Evolutionary conservation across 768 basidiomycete species (phyloP), one percentile per base, ranked within the genome.

Genomic region (Tephrocybe sp.): DNA sequence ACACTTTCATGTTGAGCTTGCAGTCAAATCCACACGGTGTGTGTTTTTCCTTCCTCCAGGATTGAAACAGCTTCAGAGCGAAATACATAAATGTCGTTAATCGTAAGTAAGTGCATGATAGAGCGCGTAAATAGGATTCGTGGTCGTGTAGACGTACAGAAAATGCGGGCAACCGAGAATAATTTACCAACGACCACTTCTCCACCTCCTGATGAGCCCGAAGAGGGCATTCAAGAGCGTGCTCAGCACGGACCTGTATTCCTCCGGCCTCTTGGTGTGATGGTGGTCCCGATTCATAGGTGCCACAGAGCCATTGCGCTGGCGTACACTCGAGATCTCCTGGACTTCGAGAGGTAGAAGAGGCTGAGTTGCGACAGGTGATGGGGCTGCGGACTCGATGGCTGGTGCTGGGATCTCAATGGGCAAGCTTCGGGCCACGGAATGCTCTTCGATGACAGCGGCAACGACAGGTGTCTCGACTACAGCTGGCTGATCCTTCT

Each of bases 211-310:
- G 15, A 53, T 42, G 24, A 53, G 33, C 17, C 33, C 40, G 1
- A 53, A n/a, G 32, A 53, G 25, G n/a, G 32, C 39, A 25, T 47
- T 45, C 9, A 53, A 33, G 24, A 53, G 51, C 39, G 24, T 47
- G 39, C 45, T 34, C 39, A 53, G 25, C 33, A 53, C 30, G 24
- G 51, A 53, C 25, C n/a, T 34, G 12, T 53, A 53, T 42, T 53
- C 51, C 39, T 53, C 44, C 8, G 51, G 51, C 15, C 21, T 37
- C 33, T 53, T 53, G 11, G 37, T 15, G 7, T 43, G 11, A 20
- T 53, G 45, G 28, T 37, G 51, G 23, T 53, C 51, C 24, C 51
- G 47, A n/a, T 8, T 36, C 2, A 11, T 21, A 53, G 45, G 32
- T 15, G 45, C 51, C 9, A 48, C 3, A 5, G 24, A 21, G n/a